Evolutionary conservation across 2,329 filamentous ascomycete species (phyloP).

Genomic region (Colletotrichum australisinense): DNA sequence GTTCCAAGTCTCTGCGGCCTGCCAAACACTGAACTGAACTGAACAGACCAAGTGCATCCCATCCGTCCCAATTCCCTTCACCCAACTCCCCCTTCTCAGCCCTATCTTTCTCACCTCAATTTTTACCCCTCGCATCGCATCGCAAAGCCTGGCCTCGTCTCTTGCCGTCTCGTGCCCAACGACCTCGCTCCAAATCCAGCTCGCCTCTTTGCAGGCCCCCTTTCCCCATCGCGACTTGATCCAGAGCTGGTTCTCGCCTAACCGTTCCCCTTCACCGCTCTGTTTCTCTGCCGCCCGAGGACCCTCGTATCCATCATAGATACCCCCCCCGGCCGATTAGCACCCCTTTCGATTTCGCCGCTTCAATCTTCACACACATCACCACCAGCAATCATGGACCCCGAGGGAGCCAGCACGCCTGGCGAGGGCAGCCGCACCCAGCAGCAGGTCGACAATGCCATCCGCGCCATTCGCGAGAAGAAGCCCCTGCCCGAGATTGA

Average conservation of each 20-base stretch:
- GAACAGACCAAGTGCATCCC: conserved; percentile 31
- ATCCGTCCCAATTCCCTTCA: conserved; percentile 36
- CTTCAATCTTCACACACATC: background rate
- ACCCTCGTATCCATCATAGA: conserved; percentile 21
- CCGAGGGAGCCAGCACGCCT: conserved; percentile 50
- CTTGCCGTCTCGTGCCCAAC: conserved; percentile 32
- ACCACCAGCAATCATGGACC: conserved; percentile 56
- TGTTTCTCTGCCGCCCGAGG: conserved; percentile 10
- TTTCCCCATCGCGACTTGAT: conserved; percentile 23
- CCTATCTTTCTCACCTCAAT: conserved; percentile 40
- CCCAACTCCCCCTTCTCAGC: conserved; percentile 40
- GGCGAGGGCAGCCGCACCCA: conserved; percentile 62
- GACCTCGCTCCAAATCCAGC: conserved; percentile 26
- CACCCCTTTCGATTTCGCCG: conserved; percentile 15
- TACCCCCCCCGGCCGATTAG: conserved; percentile 24
- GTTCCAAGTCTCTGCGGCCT: no score
- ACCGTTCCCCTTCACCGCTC: conserved; percentile 31
- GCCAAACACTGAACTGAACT: background rate
- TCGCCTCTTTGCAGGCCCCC: conserved; percentile 30
- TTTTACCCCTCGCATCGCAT: conserved; percentile 35
- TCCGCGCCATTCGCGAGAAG: conserved; percentile 94
- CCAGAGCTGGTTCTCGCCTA: conserved; percentile 29
- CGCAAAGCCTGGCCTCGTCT: conserved; percentile 23
- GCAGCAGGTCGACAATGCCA: conserved; percentile 85
- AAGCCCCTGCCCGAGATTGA: conserved; percentile 97